Base-by-base conservation (phyloP, 345 rosid species). In the Citropsis articulata region DNA sequence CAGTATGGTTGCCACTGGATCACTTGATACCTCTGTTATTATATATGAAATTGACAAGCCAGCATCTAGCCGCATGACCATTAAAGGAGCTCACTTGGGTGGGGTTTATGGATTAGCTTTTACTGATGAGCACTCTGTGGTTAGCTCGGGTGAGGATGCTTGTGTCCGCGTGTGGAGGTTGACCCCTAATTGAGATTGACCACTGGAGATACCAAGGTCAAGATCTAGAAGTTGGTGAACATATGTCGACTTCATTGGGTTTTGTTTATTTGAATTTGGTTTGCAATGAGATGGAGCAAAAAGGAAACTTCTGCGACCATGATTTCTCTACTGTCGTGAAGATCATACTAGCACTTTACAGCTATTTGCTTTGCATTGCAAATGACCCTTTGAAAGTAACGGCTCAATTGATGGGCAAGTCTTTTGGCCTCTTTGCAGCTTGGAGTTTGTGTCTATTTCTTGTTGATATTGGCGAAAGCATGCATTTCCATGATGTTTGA, bases 111-210 rank as follows among this genome's bases (percentile, higher is more conserved):
- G 97, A 70, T 83, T 94, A 71, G 91, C 90, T 70, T 94, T 94
- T 77, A 84, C 87, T 55, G 94, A 92, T 75, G 92, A 88, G 36
- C 72, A 75, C 25, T 87, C 81, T 75, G 81, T 92, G 7, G 91
- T 88, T 74, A 92, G 98, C 65, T 94, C 98, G n/a, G 98, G 98
- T 69, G 98, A 92, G 88, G 98, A 94, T 89, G 97, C 97, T 33
- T 94, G 94, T 84, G 78, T 94, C 75, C 91, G 97, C 3, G 90
- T 92, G 31, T 94, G 97, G 98, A 86, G 76, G 76, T 64, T 88
- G 50, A 87, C 72, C 70, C 78, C 81, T 0, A 84, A 86, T 59
- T 87, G 69, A 84, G 59, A 71, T 2, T 45, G 57, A 81, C 76
- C 40, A 33, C 16, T 35, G 56, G 76, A 72, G 62, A 48, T 13